phyloP scores from a whole-genome alignment of 129 eudicot species.

The Ambrosia artemisiifolia region DNA sequence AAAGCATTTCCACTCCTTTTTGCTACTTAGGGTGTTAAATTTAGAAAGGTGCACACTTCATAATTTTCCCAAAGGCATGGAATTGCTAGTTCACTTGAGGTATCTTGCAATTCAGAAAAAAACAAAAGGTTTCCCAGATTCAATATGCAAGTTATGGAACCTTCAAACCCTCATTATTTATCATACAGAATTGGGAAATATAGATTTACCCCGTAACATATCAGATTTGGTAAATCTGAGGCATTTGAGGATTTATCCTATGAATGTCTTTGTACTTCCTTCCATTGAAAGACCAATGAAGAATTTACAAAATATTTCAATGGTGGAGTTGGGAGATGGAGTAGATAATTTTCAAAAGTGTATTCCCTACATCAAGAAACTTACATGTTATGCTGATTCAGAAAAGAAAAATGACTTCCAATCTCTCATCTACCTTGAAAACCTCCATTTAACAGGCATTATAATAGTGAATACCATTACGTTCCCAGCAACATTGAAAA shows the following conservation, averaged over 20 bases:
- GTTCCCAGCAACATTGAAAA: conserved; percentile 33
- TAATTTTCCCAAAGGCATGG: too few species aligned
- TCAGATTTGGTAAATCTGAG: conserved; percentile 9
- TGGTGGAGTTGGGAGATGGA: background rate
- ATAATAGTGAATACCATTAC: background rate
- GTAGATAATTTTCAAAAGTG: background rate
- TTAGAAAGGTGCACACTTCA: too few species aligned
- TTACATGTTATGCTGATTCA: background rate
- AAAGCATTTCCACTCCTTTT: too few species aligned
- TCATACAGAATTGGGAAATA: too few species aligned
- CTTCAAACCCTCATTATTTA: conserved; percentile 4
- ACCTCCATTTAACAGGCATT: background rate
- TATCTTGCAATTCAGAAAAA: background rate
- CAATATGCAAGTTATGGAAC: background rate
- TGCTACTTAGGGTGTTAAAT: too few species aligned
- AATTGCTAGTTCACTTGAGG: background rate
- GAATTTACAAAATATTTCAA: background rate
- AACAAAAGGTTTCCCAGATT: background rate
- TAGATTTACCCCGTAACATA: background rate
- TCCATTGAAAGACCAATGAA: conserved; percentile 2
- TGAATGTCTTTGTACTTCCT: background rate
- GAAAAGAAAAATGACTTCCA: background rate
- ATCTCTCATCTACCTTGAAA: background rate
- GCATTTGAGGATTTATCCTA: background rate
- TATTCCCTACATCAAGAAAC: conserved; percentile 11